phyloP scores from a whole-genome alignment of 2,329 filamentous ascomycete genomes.

The Colletotrichum sp. region DNA sequence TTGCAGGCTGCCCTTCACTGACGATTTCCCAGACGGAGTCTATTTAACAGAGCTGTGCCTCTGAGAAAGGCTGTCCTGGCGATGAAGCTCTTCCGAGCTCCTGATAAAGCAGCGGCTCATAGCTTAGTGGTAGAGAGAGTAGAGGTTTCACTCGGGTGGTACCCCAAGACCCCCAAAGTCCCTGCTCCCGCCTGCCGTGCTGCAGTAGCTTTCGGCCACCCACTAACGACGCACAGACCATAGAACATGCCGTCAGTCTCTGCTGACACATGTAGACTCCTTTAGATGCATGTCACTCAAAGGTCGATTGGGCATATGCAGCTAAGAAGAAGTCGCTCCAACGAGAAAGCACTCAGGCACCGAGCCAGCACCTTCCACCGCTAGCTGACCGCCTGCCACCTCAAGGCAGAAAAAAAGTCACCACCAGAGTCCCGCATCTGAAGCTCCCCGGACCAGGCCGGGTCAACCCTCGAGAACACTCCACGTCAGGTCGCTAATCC shows the following conservation, averaged over 20 bases:
- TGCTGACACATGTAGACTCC: background rate
- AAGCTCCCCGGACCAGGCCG: conserved; percentile 18
- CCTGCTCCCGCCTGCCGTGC: background rate
- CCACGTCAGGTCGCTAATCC: conserved; percentile 20
- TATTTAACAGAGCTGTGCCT: background rate
- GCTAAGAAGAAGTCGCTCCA: background rate
- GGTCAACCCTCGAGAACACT: conserved; percentile 20
- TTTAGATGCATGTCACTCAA: background rate
- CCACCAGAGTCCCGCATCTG: conserved; percentile 21
- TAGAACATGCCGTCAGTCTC: background rate
- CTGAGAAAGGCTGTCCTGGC: background rate
- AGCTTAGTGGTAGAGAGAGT: background rate
- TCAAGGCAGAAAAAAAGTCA: conserved; percentile 23
- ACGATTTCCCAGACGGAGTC: background rate
- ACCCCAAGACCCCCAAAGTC: background rate
- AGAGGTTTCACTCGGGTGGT: conserved; percentile 7
- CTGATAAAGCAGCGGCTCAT: conserved; percentile 10
- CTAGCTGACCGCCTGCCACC: conserved; percentile 16
- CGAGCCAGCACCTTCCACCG: conserved; percentile 20
- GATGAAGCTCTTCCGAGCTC: background rate
- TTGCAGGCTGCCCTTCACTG: fast-evolving
- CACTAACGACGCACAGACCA: background rate
- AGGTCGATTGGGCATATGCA: background rate
- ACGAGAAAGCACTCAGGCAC: background rate
- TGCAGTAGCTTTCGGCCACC: background rate